Percentiles rank a stretch among this genome's conserved stretches.
Evolutionary conservation across 108 stramenopile genomes (phyloP).

Genomic region (Conticribra guillardii): DNA sequence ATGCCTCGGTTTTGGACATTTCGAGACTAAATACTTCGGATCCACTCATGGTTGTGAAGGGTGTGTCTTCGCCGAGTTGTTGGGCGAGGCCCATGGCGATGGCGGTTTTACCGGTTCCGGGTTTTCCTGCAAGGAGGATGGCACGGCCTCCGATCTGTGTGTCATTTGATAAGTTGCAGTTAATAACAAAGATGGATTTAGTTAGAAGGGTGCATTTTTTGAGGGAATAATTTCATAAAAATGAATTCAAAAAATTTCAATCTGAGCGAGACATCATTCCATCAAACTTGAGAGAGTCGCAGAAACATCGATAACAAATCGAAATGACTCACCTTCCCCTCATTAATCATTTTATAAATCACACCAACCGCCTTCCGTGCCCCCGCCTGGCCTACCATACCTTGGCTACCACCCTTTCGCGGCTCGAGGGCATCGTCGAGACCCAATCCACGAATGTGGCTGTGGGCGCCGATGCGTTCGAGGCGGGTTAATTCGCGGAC

Average conservation of each 20-base stretch:
- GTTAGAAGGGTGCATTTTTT: too few species aligned
- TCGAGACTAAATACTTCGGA: conserved; percentile 98
- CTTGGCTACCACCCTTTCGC: conserved; percentile 72
- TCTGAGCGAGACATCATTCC: background rate
- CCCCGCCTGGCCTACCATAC: conserved; percentile 86
- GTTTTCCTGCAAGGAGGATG: conserved; percentile 90
- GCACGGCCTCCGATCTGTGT: conserved; percentile 89
- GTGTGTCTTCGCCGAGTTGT: conserved; percentile 92
- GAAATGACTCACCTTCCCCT: conserved; percentile 56
- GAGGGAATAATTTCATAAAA: too few species aligned
- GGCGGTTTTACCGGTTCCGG: conserved; percentile 93
- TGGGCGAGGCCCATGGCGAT: conserved; percentile 93
- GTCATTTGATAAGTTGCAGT: background rate
- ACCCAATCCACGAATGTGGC: conserved; percentile 98
- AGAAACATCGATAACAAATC: too few species aligned
- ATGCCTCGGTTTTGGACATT: conserved; percentile 98
- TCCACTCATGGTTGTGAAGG: conserved; percentile 96
- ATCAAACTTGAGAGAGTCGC: background rate
- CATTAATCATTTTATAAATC: conserved; percentile 84
- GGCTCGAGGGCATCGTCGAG: conserved; percentile 96
- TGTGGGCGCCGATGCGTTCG: conserved; percentile 99
- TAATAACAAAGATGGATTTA: background rate
- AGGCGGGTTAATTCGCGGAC: conserved; percentile 92
- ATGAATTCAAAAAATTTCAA: too few species aligned
- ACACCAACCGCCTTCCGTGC: conserved; percentile 84